phyloP scores from a whole-genome alignment of 371 early-diverging fungal species.

The Mortierella sp. region DNA sequence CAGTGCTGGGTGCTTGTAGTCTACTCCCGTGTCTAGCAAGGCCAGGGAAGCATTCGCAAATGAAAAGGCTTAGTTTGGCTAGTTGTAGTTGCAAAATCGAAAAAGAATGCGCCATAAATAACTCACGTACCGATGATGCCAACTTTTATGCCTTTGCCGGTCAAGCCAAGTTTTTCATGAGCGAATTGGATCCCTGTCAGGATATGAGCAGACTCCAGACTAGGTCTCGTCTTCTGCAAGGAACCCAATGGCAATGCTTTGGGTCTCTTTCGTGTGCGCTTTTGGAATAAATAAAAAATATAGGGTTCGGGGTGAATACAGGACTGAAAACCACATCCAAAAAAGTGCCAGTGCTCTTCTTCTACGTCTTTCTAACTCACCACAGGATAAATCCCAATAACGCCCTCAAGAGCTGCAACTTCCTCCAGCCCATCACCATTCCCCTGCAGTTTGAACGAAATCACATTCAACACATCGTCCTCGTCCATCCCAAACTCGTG shows the following conservation, averaged over 20 bases:
- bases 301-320: neutral
- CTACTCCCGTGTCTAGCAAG: constrained; percentile 62
- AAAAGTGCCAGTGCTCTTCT: neutral
- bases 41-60: neutral
- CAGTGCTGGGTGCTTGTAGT: constrained; percentile 79
- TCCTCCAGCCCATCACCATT: constrained; percentile 29
- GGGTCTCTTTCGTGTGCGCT: constrained; percentile 49
- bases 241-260: constrained; percentile 37
- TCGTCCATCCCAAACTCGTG: constrained; percentile 45
- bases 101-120: neutral
- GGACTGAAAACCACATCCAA: neutral
- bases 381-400: constrained; percentile 55
- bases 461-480: constrained; percentile 51
- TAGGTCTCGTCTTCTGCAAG: constrained; percentile 22
- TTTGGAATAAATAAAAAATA: neutral
- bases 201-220: constrained; percentile 59
- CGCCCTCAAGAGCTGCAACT: constrained; percentile 32
- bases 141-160: constrained; percentile 77
- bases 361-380: constrained; percentile 13
- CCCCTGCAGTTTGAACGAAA: constrained; percentile 47
- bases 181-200: constrained; percentile 64
- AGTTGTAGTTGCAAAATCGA: neutral
- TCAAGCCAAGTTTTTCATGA: constrained; percentile 55
- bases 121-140: constrained; percentile 69
- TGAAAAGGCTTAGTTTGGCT: neutral